Base-by-base conservation (phyloP, 352 stramenopile genomes). In the Hyaloperonospora brassicae region DNA sequence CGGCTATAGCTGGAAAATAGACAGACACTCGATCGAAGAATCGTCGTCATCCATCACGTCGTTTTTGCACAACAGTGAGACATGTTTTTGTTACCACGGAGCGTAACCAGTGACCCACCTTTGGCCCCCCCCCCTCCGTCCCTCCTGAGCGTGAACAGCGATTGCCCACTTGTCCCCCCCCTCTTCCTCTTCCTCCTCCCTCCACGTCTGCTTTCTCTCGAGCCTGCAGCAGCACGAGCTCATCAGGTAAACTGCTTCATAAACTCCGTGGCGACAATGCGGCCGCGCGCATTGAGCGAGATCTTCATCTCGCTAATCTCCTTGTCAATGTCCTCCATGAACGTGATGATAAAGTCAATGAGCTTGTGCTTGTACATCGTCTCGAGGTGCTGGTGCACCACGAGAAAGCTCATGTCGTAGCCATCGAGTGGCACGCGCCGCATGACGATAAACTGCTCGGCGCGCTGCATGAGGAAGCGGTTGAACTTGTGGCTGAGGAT, bases 241-340 rank as follows among this genome's bases (percentile, higher is more conserved):
- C 31, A 23, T 68, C 49, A 91, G 30, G 74, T 87, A 55, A 97
- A 96, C 57, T 96, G 82, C 72, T 96, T 92, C 87, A 98, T 96
- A 70, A 97, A 98, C 73, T 97, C 86, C 17, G 79, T 89, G 0
- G 93, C 93, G 50, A 98, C 92, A 50, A 96, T 94, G 52, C 93
- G 77, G 36, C 89, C 90, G 48, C 93, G 83, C 10, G 90, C 86
- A 62, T 98, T 98, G 41, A 98, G 79, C 40, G 89, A 91, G 68
- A 98, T 97, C 62, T 98, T 98, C 92, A 98, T 98, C 31, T 89
- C 90, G 62, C 89, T 98, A 71, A 98, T 98, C 67, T 98, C 93
- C 73, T 97, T 97, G 79, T 98, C 93, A 56, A 98, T 97, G 55
- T 98, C 94, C 66, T 98, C 90, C 93, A 98, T 98, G 73, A 98